Evolutionary conservation across 2,329 filamentous ascomycete species (phyloP), one percentile per base, ranked within the genome.

Genomic region (Arthrobotrys sinensis): DNA sequence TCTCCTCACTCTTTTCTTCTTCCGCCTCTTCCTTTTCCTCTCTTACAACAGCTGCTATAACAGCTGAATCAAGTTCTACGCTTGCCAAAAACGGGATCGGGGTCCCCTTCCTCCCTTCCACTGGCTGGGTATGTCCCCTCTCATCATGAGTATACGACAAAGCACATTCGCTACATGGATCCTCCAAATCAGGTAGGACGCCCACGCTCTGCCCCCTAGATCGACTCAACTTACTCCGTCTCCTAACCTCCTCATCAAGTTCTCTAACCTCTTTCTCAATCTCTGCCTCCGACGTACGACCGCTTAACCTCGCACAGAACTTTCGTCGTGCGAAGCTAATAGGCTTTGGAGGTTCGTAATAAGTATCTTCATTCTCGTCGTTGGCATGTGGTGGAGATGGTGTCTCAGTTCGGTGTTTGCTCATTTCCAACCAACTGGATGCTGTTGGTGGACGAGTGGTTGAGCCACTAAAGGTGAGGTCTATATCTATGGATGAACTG

Each of bases 391-490:
- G 75, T 11, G 75, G 75, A 10, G 67, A 63, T 0, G 75, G 75
- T 38, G 75, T 78, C 50, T 78, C 67, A 10, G 67, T 78, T 34
- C 75, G 55, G 14, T 78, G 75, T 43, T 78, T 78, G 52, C 72
- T 45, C 75, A 78, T 78, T 34, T 78, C 75, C 24, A 72, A 48
- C 75, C 75, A 78, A 48, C 75, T 78, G 16, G 75, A 72, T 11
- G 75, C 75, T 11, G 75, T 78, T 5, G 75, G 67, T 16, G 75
- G 75, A 38, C 75, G 75, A n/a, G 75, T 78, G 10, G 57, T 76
- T 24, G 73, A 66, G 11, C 53, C 65, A 10, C 55, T 62, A 14
- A 71, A 43, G 1, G 67, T 72, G 16, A 53, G 24, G 7, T 78
- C 75, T 21, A 66, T 63, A 46, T 72, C 67, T 43, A 68, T 53